Conservation (phyloP, 768 basidiomycete species). For the Mycena venus region DNA sequence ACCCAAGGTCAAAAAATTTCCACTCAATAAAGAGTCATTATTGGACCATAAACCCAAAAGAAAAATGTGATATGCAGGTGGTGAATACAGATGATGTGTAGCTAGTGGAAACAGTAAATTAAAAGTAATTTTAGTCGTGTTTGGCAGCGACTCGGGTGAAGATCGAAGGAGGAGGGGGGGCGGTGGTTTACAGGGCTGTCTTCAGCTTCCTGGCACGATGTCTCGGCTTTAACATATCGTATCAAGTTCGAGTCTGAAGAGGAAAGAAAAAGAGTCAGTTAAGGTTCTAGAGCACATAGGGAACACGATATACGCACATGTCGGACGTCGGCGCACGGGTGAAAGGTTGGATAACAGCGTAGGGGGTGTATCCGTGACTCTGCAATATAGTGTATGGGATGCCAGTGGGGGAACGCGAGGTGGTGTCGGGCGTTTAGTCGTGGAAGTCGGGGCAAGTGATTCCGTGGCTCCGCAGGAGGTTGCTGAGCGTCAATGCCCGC, state of each 20-base stretch:
- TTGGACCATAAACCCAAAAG: not conserved
- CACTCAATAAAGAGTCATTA: too few relatives aligned
- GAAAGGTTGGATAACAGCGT: constrained; percentile 20
- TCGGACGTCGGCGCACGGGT: constrained; percentile 34
- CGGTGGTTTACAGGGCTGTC: constrained; percentile 8
- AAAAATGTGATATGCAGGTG: constrained; percentile 3
- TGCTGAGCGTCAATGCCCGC: constrained; percentile 53
- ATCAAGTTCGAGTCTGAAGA: constrained; percentile 29
- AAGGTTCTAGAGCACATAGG: not conserved
- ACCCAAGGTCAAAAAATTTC: too few relatives aligned
- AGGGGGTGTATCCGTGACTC: constrained; percentile 30
- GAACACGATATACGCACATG: constrained; percentile 28
- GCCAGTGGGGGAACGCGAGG: not conserved
- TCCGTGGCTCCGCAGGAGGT: constrained; percentile 62
- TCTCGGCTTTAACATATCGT: constrained; percentile 38
- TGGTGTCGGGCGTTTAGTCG: constrained; percentile 36
- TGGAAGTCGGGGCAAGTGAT: constrained; percentile 57
- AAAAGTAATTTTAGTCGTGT: constrained; percentile 6
- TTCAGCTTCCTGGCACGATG: constrained; percentile 20
- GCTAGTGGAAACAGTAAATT: constrained; percentile 15
- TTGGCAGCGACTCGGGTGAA: not conserved
- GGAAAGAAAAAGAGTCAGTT: constrained; percentile 4
- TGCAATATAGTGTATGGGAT: constrained; percentile 16
- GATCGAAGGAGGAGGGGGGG: not conserved
- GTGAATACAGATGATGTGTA: constrained; percentile 25